Evolutionary conservation across 1,284 basidiomycete genomes (phyloP).

Genomic region (Naganishia liquefaciens): DNA sequence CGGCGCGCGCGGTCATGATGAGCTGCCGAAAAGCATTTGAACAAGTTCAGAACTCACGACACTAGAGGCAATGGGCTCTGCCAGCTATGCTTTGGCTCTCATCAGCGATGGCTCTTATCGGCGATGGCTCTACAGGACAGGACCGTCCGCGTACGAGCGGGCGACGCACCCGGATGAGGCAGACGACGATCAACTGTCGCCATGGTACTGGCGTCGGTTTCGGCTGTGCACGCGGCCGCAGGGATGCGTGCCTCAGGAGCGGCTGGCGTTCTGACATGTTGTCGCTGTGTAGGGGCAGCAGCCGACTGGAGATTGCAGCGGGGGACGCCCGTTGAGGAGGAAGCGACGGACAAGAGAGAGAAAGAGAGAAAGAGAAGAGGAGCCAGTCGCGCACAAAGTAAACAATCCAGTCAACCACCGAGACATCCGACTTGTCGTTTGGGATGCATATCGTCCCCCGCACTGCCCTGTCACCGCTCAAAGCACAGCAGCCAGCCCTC

Average conservation of each 20-base stretch:
- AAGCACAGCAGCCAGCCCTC: too few species aligned
- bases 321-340: too few species aligned
- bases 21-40: background rate
- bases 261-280: constrained; percentile 16
- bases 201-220: constrained; percentile 24
- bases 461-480: too few species aligned
- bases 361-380: too few species aligned
- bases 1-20: background rate
- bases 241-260: background rate
- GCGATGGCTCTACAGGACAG: background rate
- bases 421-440: too few species aligned
- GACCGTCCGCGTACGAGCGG: background rate
- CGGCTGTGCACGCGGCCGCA: background rate
- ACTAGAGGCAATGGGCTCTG: constrained; percentile 28
- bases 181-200: constrained; percentile 23
- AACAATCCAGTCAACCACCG: too few species aligned
- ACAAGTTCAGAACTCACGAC: constrained; percentile 4
- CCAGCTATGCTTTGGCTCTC: constrained; percentile 12
- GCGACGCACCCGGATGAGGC: constrained; percentile 21
- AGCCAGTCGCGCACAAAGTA: too few species aligned
- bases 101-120: background rate
- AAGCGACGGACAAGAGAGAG: too few species aligned
- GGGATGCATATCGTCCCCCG: too few species aligned
- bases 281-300: too few species aligned
- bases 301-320: too few species aligned